phyloP scores from a whole-genome alignment of 1,284 basidiomycete species.

The Vanrija sp. region DNA sequence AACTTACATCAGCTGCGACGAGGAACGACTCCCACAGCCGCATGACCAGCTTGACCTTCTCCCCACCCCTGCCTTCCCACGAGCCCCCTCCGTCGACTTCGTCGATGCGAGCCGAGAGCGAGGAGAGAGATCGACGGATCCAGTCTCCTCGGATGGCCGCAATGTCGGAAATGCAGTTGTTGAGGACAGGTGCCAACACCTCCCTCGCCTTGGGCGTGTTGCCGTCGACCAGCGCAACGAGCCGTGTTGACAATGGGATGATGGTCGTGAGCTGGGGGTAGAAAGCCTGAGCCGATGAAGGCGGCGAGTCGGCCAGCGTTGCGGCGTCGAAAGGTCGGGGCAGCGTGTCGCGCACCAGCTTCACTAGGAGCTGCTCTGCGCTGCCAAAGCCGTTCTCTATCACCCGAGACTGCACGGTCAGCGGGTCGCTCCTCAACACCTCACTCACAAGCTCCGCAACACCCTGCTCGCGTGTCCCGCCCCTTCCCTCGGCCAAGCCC shows the following conservation, averaged over 20 bases:
- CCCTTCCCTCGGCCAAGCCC: conserved; percentile 38
- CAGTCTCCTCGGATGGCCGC: conserved; percentile 33
- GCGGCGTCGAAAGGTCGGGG: conserved; percentile 10
- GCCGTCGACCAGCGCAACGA: conserved; percentile 20
- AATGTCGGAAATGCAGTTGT: conserved; percentile 24
- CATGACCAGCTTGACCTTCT: conserved; percentile 33
- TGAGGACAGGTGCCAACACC: conserved; percentile 25
- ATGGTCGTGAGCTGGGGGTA: conserved; percentile 29
- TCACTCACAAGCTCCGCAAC: conserved; percentile 40
- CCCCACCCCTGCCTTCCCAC: conserved; percentile 29
- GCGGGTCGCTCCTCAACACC: neutral
- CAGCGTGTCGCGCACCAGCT: conserved; percentile 21
- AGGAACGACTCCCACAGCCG: conserved; percentile 36
- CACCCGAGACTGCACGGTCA: conserved; percentile 26
- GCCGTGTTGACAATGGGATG: conserved; percentile 20
- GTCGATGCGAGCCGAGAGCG: conserved; percentile 25
- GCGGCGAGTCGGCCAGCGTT: conserved; percentile 13
- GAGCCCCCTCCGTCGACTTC: conserved; percentile 36
- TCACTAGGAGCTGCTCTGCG: conserved; percentile 33
- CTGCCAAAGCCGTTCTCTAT: conserved; percentile 40
- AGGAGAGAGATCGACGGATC: conserved; percentile 25
- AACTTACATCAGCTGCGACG: conserved; percentile 37
- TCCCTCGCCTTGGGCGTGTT: conserved; percentile 25
- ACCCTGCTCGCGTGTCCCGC: conserved; percentile 40
- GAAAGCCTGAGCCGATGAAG: conserved; percentile 32